Conservation (phyloP, 768 basidiomycete species). For the Suillus clintonianus region DNA sequence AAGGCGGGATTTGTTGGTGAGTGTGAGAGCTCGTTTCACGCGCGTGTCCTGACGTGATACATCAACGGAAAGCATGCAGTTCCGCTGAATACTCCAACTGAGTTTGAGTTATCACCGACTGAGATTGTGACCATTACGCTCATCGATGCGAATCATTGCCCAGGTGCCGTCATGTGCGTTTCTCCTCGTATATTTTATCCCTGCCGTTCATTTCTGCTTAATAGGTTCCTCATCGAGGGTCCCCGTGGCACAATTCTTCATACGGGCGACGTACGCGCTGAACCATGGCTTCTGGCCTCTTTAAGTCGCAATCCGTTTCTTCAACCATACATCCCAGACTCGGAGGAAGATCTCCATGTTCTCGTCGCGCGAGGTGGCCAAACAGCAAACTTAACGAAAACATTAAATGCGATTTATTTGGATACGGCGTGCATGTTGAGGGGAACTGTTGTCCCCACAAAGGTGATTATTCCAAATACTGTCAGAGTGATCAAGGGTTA, state of each 20-base stretch:
- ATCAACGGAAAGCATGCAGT: slow-evolving; percentile 48
- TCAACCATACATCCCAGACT: slow-evolving; percentile 60
- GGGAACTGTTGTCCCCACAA: slow-evolving; percentile 53
- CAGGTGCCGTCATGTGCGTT: slow-evolving; percentile 86
- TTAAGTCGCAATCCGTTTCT: slow-evolving; percentile 71
- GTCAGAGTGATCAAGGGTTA: slow-evolving; percentile 7
- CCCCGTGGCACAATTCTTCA: slow-evolving; percentile 73
- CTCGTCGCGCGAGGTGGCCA: slow-evolving; percentile 28
- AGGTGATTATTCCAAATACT: slow-evolving; percentile 40
- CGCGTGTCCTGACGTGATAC: neutral
- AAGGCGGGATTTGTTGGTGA: slow-evolving; percentile 65
- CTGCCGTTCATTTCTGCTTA: neutral
- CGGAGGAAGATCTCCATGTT: slow-evolving; percentile 24
- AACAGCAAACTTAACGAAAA: slow-evolving; percentile 37
- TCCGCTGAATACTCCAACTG: slow-evolving; percentile 64
- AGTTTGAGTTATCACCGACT: slow-evolving; percentile 54
- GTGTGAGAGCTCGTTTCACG: neutral
- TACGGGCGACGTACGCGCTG: slow-evolving; percentile 92
- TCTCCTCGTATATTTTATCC: neutral
- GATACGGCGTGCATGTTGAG: slow-evolving; percentile 76
- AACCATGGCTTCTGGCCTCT: slow-evolving; percentile 74
- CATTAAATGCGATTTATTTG: slow-evolving; percentile 77
- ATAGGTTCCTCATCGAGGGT: slow-evolving; percentile 85
- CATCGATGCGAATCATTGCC: slow-evolving; percentile 93
- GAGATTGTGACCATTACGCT: slow-evolving; percentile 74